phyloP scores from a whole-genome alignment of 768 basidiomycete genomes.

The Artomyces pyxidatus region DNA sequence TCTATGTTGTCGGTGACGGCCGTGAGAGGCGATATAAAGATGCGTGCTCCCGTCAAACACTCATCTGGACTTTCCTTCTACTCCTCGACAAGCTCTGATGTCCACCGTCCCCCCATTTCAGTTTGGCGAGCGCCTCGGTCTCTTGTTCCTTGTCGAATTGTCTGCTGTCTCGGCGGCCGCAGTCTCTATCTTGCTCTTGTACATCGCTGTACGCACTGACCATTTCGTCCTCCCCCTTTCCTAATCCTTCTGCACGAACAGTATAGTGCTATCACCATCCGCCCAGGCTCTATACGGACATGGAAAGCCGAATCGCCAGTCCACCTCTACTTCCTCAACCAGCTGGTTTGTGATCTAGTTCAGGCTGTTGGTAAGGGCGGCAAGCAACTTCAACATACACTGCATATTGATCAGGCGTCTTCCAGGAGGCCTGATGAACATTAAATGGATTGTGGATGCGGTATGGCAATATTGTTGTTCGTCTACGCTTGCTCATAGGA shows the following conservation, averaged over 20 bases:
- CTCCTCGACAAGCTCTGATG: no score
- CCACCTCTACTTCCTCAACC: conserved; percentile 23
- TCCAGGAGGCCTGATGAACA: conserved; percentile 31
- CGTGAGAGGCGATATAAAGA: no score
- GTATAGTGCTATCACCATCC: conserved; percentile 16
- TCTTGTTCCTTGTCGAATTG: conserved; percentile 19
- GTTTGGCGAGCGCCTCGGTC: conserved; percentile 19
- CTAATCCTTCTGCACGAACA: not conserved
- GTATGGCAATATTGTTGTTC: conserved; percentile 20
- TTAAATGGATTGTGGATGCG: conserved; percentile 26
- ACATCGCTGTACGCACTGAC: conserved; percentile 17
- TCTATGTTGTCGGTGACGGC: no score
- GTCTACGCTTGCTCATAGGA: not conserved
- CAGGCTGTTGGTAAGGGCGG: conserved; percentile 22
- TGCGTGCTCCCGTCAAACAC: no score
- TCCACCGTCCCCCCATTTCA: not conserved
- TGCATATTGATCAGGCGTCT: not conserved
- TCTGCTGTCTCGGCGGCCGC: conserved; percentile 20
- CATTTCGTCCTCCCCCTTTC: not conserved
- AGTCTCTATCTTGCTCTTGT: conserved; percentile 14
- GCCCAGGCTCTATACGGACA: conserved; percentile 7
- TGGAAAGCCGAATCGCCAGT: conserved; percentile 18
- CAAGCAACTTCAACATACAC: not conserved
- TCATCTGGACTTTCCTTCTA: no score
- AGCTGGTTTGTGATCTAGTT: conserved; percentile 22